Evolutionary conservation across 352 stramenopile species (phyloP).

Genomic region (Stramenopiles sp.): DNA sequence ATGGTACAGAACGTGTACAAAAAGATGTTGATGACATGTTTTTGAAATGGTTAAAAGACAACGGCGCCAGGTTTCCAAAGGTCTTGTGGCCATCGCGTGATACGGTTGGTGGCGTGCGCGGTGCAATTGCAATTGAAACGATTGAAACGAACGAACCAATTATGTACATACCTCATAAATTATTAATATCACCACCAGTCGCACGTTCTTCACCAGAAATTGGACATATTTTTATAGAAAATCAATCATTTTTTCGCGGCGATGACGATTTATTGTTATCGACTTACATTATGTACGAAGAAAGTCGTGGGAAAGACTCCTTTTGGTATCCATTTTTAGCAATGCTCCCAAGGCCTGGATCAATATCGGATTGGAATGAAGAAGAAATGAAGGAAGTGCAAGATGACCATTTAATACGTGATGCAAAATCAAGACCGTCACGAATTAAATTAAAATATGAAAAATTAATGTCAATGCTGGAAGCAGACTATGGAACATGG

Average conservation of each 20-base stretch:
- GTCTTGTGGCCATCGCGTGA: conserved; percentile 47
- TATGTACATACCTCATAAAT: conserved; percentile 32
- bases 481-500: conserved; percentile 16
- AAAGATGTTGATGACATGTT: no score
- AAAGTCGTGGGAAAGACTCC: conserved; percentile 32
- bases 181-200: conserved; percentile 46
- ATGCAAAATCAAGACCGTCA: conserved; percentile 4
- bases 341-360: conserved; percentile 49
- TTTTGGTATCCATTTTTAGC: conserved; percentile 62
- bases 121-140: conserved; percentile 27
- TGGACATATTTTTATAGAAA: conserved; percentile 27
- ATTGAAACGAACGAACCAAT: conserved; percentile 42
- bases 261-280: conserved; percentile 51
- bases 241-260: conserved; percentile 36
- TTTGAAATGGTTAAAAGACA: conserved; percentile 34
- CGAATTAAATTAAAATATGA: no score
- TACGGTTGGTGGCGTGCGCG: conserved; percentile 29
- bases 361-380: conserved; percentile 48
- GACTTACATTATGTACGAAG: conserved; percentile 54
- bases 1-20: no score
- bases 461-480: background rate
- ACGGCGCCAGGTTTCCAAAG: conserved; percentile 47
- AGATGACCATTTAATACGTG: conserved; percentile 28
- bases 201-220: conserved; percentile 35
- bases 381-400: conserved; percentile 42